Percentiles rank a stretch among this genome's conserved stretches.
phyloP scores from a whole-genome alignment of 441 rosid genomes.

The Jatropha multifida region DNA sequence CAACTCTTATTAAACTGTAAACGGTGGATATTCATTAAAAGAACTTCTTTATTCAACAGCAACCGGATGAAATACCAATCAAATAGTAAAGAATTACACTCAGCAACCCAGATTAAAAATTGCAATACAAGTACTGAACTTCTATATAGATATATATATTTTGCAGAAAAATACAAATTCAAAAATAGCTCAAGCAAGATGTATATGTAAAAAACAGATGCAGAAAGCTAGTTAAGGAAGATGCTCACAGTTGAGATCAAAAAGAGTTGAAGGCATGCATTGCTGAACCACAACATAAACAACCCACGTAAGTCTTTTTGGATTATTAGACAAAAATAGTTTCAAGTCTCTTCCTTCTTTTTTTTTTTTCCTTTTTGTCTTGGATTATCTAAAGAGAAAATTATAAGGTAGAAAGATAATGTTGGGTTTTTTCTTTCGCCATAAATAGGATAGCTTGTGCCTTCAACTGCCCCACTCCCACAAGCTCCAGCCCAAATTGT shows the following conservation, averaged over 20 bases:
- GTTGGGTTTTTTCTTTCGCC: conserved; percentile 19
- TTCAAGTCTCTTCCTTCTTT: not conserved
- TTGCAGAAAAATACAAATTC: too few relatives aligned
- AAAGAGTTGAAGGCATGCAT: too few relatives aligned
- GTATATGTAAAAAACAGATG: not conserved
- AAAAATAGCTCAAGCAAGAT: too few relatives aligned
- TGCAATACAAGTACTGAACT: too few relatives aligned
- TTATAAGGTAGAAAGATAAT: conserved; percentile 29
- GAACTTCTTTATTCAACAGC: too few relatives aligned
- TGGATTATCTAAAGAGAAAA: conserved; percentile 14
- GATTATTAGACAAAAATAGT: not conserved
- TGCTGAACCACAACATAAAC: not conserved
- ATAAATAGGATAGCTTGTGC: conserved; percentile 3
- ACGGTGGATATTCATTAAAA: too few relatives aligned
- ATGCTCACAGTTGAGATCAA: too few relatives aligned
- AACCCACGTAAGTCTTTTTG: not conserved
- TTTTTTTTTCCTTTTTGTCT: not conserved
- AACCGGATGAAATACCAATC: too few relatives aligned
- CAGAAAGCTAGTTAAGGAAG: not conserved
- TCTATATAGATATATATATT: too few relatives aligned
- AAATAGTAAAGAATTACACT: too few relatives aligned
- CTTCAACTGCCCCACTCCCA: not conserved
- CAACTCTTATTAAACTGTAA: not conserved
- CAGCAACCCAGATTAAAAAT: too few relatives aligned
- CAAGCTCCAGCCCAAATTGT: not conserved